Base-by-base conservation (phyloP, 768 basidiomycete species). In the Saitozyma sp. region DNA sequence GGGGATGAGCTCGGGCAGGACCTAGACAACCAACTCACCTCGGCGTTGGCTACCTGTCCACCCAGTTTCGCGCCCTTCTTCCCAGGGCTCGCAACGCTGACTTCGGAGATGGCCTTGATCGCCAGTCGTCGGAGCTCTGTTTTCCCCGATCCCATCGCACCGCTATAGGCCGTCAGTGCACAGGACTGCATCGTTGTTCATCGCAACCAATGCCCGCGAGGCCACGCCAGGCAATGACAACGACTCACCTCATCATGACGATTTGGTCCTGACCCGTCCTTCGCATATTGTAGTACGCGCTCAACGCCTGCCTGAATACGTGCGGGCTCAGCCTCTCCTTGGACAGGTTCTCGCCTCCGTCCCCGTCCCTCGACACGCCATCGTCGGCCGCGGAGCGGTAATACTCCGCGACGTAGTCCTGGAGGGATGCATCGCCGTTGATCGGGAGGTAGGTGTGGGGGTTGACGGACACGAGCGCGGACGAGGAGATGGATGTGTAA, bases 221-320 rank as follows among this genome's bases (percentile, higher is more conserved):
- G 39, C 4, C 16, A 16, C 14, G 19, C n/a, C 11, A 1, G 45
- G 45, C 11, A 46, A 17, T 3, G 2, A 46, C 45, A 6, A 20
- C 7, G 9, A 80, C 87, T 67, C 78, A 94, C 94, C 83, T 90
- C 67, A 97, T 84, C 29, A 97, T 78, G 17, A 99, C 84, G 53
- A 88, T 85, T 81, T 97, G 95, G 79, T 99, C 95, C 82, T 95
- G 91, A 0, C 86, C 85, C 0, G 95, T 99, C 69, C 95, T 83
- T 54, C 87, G 84, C 93, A 97, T 95, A 80, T 97, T 92, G 78
- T 93, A 97, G 80, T 94, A 97, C 6, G 91, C 88, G 80, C 90
- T 89, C 70, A 92, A 88, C 6, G 91, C 90, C 52, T 92, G 83
- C 73, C 93, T 89, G 78, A 96, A 98, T 49, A 98, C 87, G 73